Evolutionary conservation across 495 filamentous ascomycete species (phyloP).

Genomic region (Cryomyces antarcticus): DNA sequence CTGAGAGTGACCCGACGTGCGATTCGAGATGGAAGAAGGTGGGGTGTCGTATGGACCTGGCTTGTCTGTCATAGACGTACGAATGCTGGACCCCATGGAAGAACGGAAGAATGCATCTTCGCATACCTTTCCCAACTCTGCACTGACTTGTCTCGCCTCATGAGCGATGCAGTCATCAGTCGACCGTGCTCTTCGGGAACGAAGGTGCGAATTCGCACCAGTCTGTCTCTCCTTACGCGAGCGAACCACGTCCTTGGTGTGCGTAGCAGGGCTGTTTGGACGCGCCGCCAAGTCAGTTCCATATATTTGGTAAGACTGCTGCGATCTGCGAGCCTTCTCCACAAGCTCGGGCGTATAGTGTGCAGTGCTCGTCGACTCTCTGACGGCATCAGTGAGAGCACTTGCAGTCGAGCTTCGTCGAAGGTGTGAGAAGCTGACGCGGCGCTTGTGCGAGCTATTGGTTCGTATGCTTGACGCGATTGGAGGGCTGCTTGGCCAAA

Average conservation of each 20-base stretch:
- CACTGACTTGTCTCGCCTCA: slow-evolving; percentile 43
- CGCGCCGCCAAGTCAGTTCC: too few species aligned
- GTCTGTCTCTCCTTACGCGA: slow-evolving; percentile 12
- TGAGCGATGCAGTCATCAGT: slow-evolving; percentile 33
- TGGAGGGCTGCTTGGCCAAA: slow-evolving; percentile 32
- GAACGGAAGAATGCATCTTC: slow-evolving; percentile 70
- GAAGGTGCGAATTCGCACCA: slow-evolving; percentile 5
- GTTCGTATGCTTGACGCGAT: slow-evolving; percentile 29
- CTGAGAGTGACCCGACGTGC: slow-evolving; percentile 8
- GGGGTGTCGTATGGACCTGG: slow-evolving; percentile 17
- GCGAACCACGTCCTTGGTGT: slow-evolving; percentile 3
- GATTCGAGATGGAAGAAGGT: slow-evolving; percentile 25
- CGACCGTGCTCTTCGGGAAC: slow-evolving; percentile 23
- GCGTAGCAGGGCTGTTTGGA: slow-evolving; percentile 4
- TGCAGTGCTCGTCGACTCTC: not conserved
- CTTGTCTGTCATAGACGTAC: slow-evolving; percentile 23
- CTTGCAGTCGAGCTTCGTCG: slow-evolving; percentile 17
- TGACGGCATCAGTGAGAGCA: slow-evolving; percentile 4
- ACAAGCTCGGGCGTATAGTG: slow-evolving; percentile 11
- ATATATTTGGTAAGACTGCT: too few species aligned
- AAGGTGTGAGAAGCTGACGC: slow-evolving; percentile 58
- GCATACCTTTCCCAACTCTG: slow-evolving; percentile 45
- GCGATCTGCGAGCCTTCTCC: not conserved
- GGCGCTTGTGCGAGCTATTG: slow-evolving; percentile 44
- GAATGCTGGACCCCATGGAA: slow-evolving; percentile 29